Evolutionary conservation across 2,329 filamentous ascomycete genomes (phyloP), one percentile per base, ranked within the genome.

Genomic region (Arthroderma uncinatum): DNA sequence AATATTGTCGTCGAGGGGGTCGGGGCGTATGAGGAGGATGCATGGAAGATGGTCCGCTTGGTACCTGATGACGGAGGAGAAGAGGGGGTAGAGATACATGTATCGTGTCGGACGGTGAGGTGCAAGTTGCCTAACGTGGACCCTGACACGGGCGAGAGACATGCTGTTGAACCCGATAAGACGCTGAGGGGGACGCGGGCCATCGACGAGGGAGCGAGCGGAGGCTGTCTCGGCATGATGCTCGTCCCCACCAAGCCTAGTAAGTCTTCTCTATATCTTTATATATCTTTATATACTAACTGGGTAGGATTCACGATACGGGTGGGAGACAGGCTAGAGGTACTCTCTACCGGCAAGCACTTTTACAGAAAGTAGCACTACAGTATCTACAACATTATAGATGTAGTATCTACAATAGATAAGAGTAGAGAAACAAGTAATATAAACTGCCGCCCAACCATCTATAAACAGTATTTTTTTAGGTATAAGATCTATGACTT

Each of bases 81-180:
- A 10, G 60, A 62, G 5, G 61, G 58, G 0, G 58, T 65, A 1
- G 65, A 71, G 47, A 65, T 73, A 23, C 71, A 82, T 60, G 75
- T 81, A 9, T 75, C 75, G 1, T 82, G 79, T 64, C 77, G 79
- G n/a, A 82, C 80, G 9, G 75, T 80, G 2, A 73, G 81, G 48
- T 83, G 81, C 65, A 76, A 74, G 48, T 64, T 84, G 14, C 80
- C 80, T 0, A 83, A 83, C 63, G 79, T 82, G 1, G 76, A 83
- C 62, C 81, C 78, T 0, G 71, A 74, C 16, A 80, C 79, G 1
- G 81, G 78, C 1, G 65, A 76, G 6, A 67, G 73, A n/a, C 76
- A 80, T 63, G 59, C 55, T 1, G 58, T 59, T 44, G 75, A 82
- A 65, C 79, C 79, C 23, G 73, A 75, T 62, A 71, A 70, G 33